phyloP scores from a whole-genome alignment of 495 filamentous ascomycete species.

The Apodospora peruviana region DNA sequence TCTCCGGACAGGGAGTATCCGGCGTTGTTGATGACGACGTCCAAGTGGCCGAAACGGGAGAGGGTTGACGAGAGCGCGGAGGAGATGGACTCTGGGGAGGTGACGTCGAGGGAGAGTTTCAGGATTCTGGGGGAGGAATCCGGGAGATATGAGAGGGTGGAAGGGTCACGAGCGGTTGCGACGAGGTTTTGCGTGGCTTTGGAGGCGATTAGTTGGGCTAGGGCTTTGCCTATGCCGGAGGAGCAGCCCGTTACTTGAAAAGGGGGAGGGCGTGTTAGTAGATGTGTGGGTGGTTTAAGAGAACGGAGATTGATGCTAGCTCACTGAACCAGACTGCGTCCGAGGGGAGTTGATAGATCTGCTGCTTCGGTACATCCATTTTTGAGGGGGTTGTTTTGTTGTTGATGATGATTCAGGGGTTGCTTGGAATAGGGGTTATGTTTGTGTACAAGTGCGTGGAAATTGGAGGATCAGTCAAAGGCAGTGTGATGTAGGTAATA shows the following conservation, averaged over 20 bases:
- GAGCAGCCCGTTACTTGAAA: constrained; percentile 45
- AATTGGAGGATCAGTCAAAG: too few relatives aligned
- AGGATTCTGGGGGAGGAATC: constrained; percentile 28
- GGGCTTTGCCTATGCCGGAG: constrained; percentile 39
- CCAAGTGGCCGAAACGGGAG: constrained; percentile 39
- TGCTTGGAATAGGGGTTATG: too few relatives aligned
- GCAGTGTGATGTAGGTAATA: not conserved
- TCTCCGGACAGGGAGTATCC: constrained; percentile 44
- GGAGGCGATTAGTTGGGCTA: constrained; percentile 35
- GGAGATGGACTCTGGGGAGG: constrained; percentile 31
- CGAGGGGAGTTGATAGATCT: constrained; percentile 37
- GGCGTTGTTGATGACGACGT: constrained; percentile 55
- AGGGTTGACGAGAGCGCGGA: constrained; percentile 32
- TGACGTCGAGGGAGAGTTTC: constrained; percentile 43
- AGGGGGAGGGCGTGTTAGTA: not conserved
- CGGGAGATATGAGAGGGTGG: constrained; percentile 31
- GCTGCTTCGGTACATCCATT: constrained; percentile 29
- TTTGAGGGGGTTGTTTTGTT: not conserved
- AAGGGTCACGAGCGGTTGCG: constrained; percentile 40
- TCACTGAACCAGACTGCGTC: constrained; percentile 49
- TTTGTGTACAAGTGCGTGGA: too few relatives aligned
- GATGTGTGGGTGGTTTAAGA: not conserved
- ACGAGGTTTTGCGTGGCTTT: constrained; percentile 41
- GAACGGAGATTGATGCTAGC: constrained; percentile 2
- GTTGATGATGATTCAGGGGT: not conserved